phyloP scores from a whole-genome alignment of 768 basidiomycete genomes.

The Boletus pseudo-olivaceus region DNA sequence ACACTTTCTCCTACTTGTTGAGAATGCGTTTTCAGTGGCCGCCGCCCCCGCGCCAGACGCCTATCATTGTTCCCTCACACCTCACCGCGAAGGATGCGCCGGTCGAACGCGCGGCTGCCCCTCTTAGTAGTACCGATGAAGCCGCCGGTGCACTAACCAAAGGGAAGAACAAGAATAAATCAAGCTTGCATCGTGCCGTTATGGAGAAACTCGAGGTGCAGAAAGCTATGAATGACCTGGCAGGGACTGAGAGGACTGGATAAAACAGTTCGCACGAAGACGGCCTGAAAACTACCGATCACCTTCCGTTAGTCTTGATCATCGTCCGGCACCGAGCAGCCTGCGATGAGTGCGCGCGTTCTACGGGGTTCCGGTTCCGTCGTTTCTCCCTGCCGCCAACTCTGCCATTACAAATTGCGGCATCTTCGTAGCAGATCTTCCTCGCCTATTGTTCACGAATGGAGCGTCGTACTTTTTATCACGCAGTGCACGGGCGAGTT shows the following conservation, averaged over 20 bases:
- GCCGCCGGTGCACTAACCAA: constrained; percentile 10
- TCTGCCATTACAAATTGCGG: background rate
- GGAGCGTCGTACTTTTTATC: background rate
- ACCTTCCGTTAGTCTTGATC: background rate
- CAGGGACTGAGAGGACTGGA: constrained; percentile 18
- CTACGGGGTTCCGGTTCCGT: background rate
- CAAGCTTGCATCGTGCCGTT: constrained; percentile 70
- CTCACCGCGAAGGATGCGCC: constrained; percentile 38
- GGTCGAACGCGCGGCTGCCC: constrained; percentile 7
- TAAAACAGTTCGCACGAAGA: constrained; percentile 10
- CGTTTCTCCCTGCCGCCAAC: background rate
- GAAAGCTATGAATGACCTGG: constrained; percentile 58
- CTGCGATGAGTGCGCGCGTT: background rate
- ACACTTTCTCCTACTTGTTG: background rate
- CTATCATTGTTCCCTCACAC: constrained; percentile 74
- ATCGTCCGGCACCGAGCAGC: background rate
- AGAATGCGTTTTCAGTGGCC: constrained; percentile 58
- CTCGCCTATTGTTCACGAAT: background rate
- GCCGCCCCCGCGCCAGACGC: constrained; percentile 72
- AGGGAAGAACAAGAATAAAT: constrained; percentile 42
- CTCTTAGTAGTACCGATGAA: constrained; percentile 15
- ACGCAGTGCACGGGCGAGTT: background rate
- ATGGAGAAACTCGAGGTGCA: constrained; percentile 74
- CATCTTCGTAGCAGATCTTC: background rate
- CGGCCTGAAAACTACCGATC: background rate